Evolutionary conservation across 441 rosid species (phyloP).

Genomic region (Raphanus hybrid): DNA sequence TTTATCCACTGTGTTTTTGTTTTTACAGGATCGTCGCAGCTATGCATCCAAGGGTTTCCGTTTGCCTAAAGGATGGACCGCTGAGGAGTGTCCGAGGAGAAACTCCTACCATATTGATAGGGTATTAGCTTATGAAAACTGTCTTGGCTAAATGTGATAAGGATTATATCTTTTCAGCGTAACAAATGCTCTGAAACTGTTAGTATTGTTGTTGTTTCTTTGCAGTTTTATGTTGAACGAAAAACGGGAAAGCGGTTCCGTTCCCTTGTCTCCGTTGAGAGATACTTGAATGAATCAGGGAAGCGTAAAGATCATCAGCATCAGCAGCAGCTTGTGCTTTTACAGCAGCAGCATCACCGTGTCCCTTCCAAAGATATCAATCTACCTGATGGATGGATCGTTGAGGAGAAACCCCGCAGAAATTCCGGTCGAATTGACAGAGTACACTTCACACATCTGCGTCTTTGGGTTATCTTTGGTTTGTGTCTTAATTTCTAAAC

Average conservation of each 20-base stretch:
- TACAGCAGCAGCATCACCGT: constrained; percentile 6
- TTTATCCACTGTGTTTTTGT: constrained; percentile 1
- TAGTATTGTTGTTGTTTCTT: not conserved
- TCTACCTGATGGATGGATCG: constrained; percentile 41
- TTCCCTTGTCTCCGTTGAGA: constrained; percentile 53
- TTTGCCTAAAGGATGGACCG: constrained; percentile 60
- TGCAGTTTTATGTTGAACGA: constrained; percentile 63
- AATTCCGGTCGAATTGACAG: constrained; percentile 24
- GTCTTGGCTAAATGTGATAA: not conserved
- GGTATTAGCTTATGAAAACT: constrained; percentile 36
- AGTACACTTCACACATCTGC: constrained; percentile 18
- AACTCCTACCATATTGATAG: constrained; percentile 48
- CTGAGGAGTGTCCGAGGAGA: constrained; percentile 47
- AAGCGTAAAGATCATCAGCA: constrained; percentile 17
- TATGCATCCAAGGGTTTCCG: constrained; percentile 41
- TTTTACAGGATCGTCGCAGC: constrained; percentile 46
- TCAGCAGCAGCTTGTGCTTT: constrained; percentile 24
- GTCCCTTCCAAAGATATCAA: constrained; percentile 23
- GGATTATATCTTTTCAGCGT: too few relatives aligned
- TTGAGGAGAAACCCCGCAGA: constrained; percentile 33
- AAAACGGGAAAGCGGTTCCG: constrained; percentile 54
- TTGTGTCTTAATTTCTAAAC: not conserved
- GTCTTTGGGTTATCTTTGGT: constrained; percentile 1
- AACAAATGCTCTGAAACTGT: constrained; percentile 3
- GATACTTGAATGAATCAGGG: constrained; percentile 41